These are phyloP conservation scores for Kalmanozyma brasiliensis DNA, from an alignment of 1,284 basidiomycete species.

Conservation along the genomic window DNA sequence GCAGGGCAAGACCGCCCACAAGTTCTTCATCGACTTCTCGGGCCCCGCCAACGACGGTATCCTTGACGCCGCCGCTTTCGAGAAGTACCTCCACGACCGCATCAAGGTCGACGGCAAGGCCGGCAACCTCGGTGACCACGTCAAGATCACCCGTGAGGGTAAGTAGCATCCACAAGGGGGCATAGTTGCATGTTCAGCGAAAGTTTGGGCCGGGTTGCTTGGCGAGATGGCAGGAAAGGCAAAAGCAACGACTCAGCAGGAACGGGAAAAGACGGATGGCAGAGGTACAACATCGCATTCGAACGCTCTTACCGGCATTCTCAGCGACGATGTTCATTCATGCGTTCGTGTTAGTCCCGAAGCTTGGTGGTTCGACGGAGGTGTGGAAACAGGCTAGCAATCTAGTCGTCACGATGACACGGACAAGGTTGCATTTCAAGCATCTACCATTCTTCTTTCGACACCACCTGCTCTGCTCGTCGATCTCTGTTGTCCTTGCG, in stretches of 20 bases:
- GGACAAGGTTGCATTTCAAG: too few relatives aligned
- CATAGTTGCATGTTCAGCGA: too few relatives aligned
- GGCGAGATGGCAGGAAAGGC: conserved; percentile 1
- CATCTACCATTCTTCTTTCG: too few relatives aligned
- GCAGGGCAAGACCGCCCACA: conserved; percentile 80
- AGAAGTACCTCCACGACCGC: conserved; percentile 92
- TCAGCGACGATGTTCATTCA: background rate
- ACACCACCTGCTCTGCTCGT: too few relatives aligned
- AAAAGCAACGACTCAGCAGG: background rate
- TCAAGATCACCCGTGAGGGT: conserved; percentile 69
- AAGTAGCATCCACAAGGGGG: conserved; percentile 36
- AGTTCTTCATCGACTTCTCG: conserved; percentile 93
- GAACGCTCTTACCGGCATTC: background rate
- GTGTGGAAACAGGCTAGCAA: background rate
- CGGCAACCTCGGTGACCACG: conserved; percentile 73
- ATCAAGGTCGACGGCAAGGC: conserved; percentile 80
- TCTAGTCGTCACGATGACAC: background rate
- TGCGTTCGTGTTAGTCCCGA: background rate
- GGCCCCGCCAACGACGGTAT: conserved; percentile 89
- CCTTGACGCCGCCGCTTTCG: conserved; percentile 89
- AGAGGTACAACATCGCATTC: conserved; percentile 1
- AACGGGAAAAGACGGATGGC: background rate
- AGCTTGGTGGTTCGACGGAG: background rate
- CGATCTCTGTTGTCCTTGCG: too few relatives aligned
- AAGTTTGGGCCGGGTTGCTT: background rate